Percentiles rank a stretch among this genome's conserved stretches.
These are phyloP conservation scores for Melanomma pulvis-pyrius DNA, from an alignment of 495 filamentous ascomycete genomes.

Conservation along the genomic window DNA sequence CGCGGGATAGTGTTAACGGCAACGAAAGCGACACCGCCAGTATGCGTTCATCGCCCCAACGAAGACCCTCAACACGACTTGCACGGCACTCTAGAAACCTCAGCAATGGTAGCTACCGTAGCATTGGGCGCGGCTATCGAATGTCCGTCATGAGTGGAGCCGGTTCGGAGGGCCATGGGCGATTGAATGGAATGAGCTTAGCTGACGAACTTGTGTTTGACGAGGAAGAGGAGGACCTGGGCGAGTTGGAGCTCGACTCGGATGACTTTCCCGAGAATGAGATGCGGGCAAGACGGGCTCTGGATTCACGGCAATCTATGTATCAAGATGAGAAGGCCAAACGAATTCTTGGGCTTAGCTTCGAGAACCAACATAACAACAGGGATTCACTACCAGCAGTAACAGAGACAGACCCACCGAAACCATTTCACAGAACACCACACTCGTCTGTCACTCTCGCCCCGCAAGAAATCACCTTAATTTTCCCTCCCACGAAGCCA, in stretches of 20 bases:
- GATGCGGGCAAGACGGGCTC: slow-evolving; percentile 39
- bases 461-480: slow-evolving; percentile 19
- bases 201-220: slow-evolving; percentile 90
- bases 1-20: slow-evolving; percentile 51
- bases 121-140: slow-evolving; percentile 51
- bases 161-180: slow-evolving; percentile 56
- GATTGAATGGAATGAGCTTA: slow-evolving; percentile 70
- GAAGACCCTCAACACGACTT: slow-evolving; percentile 55
- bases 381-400: slow-evolving; percentile 14
- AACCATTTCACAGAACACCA: slow-evolving; percentile 3
- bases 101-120: slow-evolving; percentile 65
- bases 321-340: slow-evolving; percentile 48
- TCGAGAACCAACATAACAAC: slow-evolving; percentile 24
- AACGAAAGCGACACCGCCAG: slow-evolving; percentile 75
- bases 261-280: slow-evolving; percentile 47
- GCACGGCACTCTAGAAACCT: slow-evolving; percentile 57
- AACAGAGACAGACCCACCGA: slow-evolving; percentile 24
- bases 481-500: slow-evolving; percentile 28
- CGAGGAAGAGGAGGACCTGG: slow-evolving; percentile 62
- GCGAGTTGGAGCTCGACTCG: slow-evolving; percentile 45
- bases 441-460: slow-evolving; percentile 8
- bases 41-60: slow-evolving; percentile 63
- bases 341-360: slow-evolving; percentile 43
- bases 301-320: slow-evolving; percentile 42
- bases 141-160: slow-evolving; percentile 64